Base-by-base conservation (phyloP, 2,329 filamentous ascomycete genomes). In the Scorias spongiosa region DNA sequence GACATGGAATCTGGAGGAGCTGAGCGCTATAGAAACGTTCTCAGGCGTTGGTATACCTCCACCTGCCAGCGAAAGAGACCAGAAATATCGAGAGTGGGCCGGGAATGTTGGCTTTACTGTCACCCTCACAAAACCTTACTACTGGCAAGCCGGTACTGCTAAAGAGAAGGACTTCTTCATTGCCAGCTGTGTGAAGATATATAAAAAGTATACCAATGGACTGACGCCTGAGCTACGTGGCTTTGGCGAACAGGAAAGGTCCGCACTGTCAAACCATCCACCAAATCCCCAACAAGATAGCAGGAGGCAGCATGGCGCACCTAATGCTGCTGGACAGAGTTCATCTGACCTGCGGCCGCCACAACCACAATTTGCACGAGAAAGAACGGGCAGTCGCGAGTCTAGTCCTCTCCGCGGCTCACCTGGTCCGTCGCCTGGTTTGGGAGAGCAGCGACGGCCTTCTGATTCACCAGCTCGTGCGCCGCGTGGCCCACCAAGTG, bases 91-190 rank as follows among this genome's bases (percentile, higher is more conserved):
- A 53, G 64, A 81, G 58, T 93, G 84, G 84, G 89, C 86, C 17
- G 80, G 82, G 42, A 80, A 81, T 45, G 77, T 78, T 39, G 91
- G 91, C 12, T 96, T 98, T 58, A 70, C 82, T 20, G 85, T 96
- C 42, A 91, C 81, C 1, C 75, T 98, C 26, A 81, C 83, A 20
- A 98, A 98, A 63, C 84, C 87, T 0, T 98, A 98, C 65, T 98
- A 91, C 63, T 98, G 91, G 91, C 79, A 93, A 63, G 87, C 91
- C 29, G 80, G 86, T 51, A 91, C 85, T 1, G 75, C 84, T 43
- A 95, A 95, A 67, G 91, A 98, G 66, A 96, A 95, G 70, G 89
- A 94, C 60, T 96, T 96, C 66, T 98, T 98, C 64, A 91, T 98
- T 56, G 87, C 84, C 29, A 95, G 88, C 63, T 66, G 96, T 53